Base-by-base conservation (phyloP, 2,329 filamentous ascomycete species). In the Colletotrichum graminicola region DNA sequence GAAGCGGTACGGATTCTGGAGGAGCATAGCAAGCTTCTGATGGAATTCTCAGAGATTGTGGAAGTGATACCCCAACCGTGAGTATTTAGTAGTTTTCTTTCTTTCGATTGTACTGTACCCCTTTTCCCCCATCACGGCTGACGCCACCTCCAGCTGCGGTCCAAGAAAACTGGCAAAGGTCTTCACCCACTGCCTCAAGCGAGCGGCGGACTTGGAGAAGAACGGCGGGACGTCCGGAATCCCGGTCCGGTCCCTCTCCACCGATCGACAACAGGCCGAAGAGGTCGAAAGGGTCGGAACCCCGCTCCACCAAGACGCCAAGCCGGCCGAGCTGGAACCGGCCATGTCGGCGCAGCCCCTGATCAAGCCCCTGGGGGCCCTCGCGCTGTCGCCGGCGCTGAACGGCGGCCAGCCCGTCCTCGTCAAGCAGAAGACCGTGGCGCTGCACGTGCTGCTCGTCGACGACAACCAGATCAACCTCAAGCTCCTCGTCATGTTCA, bases 381-480 rank as follows among this genome's bases (percentile, higher is more conserved):
- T 60, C 1, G 57, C 34, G 3, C 57, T 51, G 21, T 61, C 56
- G 6, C 55, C 7, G 29, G 5, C 5, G 7, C 47, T 12, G 34
- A 43, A 49, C 36, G 56, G 62, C 36, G 61, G 61, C 26, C 61
- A 55, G 36, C 49, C 61, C 18, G 61, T 63, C 26, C 11, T 63
- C 23, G 39, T 63, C 4, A 23, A 21, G 75, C 47, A 63, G 36
- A 55, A 63, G 16, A 21, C 32, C 26, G 49, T 18, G 26, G 14
- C 51, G 7, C 41, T 72, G 0, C 76, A 78, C 26, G 75, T 84
- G 2, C 75, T 84, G 2, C 76, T 82, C 2, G 82, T 84, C 3
- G 83, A 85, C 59, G 83, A 84, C 72, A 84, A 84, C 73, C 76
- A 77, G 2, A 82, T 84, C 72, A 84, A 84, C 66, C 76, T 84